These are phyloP conservation scores for Tricladium varicosporioides DNA, from an alignment of 2,329 filamentous ascomycete species.

Conservation along the genomic window DNA sequence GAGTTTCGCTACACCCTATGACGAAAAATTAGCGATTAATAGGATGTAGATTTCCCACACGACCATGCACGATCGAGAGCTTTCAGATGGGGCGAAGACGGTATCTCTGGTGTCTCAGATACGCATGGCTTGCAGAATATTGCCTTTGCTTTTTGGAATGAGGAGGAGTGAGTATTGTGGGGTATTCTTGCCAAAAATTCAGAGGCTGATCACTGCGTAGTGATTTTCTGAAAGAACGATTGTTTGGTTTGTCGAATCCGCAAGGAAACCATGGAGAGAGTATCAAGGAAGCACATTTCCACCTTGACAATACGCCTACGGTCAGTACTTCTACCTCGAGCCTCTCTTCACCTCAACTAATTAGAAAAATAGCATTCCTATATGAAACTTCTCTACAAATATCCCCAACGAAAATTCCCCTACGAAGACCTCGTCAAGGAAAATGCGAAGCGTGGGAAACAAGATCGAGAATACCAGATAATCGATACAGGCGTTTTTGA, in stretches of 20 bases:
- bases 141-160: slow-evolving; percentile 97
- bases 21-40: slow-evolving; percentile 26
- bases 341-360: slow-evolving; percentile 9
- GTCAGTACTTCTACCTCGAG: slow-evolving; percentile 19
- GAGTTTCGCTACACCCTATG: slow-evolving; percentile 42
- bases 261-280: slow-evolving; percentile 97
- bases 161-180: slow-evolving; percentile 69
- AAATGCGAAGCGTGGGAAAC: slow-evolving; percentile 72
- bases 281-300: slow-evolving; percentile 95
- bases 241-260: slow-evolving; percentile 93
- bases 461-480: slow-evolving; percentile 87
- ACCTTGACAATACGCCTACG: slow-evolving; percentile 85
- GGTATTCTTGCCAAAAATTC: slow-evolving; percentile 32
- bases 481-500: slow-evolving; percentile 86
- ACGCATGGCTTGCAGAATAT: slow-evolving; percentile 90
- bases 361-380: slow-evolving; percentile 72
- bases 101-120: slow-evolving; percentile 92
- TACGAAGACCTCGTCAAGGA: slow-evolving; percentile 85
- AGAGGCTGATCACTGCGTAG: slow-evolving; percentile 47
- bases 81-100: slow-evolving; percentile 95
- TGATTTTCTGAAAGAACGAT: slow-evolving; percentile 88
- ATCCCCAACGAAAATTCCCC: slow-evolving; percentile 87
- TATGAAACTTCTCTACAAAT: slow-evolving; percentile 99
- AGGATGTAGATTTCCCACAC: slow-evolving; percentile 77
- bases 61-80: slow-evolving; percentile 85